Evolutionary conservation across 2,329 filamentous ascomycete genomes (phyloP), one percentile per base, ranked within the genome.

Genomic region (Diaporthe capsici): DNA sequence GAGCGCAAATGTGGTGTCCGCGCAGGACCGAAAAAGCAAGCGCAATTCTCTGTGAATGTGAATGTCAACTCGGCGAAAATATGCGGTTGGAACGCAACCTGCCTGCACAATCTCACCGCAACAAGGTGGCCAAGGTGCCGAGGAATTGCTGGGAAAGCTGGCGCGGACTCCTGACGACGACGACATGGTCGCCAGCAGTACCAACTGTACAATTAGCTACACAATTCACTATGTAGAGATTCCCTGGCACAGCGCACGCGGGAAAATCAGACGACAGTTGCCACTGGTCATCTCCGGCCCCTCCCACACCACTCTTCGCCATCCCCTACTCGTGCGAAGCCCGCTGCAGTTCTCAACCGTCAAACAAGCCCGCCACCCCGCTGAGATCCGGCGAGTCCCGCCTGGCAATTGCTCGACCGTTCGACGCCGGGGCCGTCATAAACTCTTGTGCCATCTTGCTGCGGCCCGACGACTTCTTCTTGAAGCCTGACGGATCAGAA

Each of bases 371-470:
- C 8, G 90, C 88, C 22, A 92, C 86, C 0, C 89, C 89, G 70
- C 91, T 89, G 67, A 92, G 80, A 77, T 91, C 89, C 9, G 88
- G 88, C 0, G 85, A 88, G 71, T 81, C 80, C 67, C 58, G 67
- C 65, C 55, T 70, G 20, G 22, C 51, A 25, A 73, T 70, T 4
- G 68, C 71, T 8, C 81, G 82, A 17, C 81, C 82, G 15, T 81
- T 79, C 4, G 83, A 78, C n/a, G 84, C 78, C 13, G 85, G 83
- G n/a, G 86, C 86, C 71, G 86, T 92, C 90, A 93, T 91, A 79
- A 93, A 93, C 75, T 90, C 88, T 81, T 93, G 90, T 7, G 91
- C 90, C 91, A 93, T 90, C 82, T 90, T 90, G 78, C 88, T 91
- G 47, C 90, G 84, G 17, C 58, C 55, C 3, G 76, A 72, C 17